phyloP scores from a whole-genome alignment of 2,329 filamentous ascomycete genomes.

The Beauveria brongniartii region DNA sequence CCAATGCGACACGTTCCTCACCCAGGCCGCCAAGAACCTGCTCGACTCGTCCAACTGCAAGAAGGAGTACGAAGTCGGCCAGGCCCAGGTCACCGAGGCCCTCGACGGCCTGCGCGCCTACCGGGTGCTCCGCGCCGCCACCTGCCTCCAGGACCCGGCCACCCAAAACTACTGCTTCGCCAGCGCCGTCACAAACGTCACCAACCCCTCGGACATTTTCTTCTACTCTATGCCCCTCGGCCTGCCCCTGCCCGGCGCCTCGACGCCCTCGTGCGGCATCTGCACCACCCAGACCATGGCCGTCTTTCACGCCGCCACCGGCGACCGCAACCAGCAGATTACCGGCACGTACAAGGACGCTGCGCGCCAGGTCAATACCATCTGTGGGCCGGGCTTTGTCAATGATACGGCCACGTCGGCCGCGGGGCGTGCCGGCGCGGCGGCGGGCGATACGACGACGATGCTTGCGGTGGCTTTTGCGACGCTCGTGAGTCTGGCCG shows the following conservation, averaged over 20 bases:
- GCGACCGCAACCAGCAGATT: slow-evolving; percentile 58
- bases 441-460: not conserved
- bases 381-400: slow-evolving; percentile 50
- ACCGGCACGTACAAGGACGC: slow-evolving; percentile 61
- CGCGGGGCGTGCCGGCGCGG: not conserved
- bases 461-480: slow-evolving; percentile 3
- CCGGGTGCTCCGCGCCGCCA: slow-evolving; percentile 67
- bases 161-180: slow-evolving; percentile 72
- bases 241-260: slow-evolving; percentile 54
- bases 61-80: slow-evolving; percentile 57
- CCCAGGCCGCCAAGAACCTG: slow-evolving; percentile 56
- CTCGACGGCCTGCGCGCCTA: slow-evolving; percentile 73
- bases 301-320: slow-evolving; percentile 63
- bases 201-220: slow-evolving; percentile 63
- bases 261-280: slow-evolving; percentile 63
- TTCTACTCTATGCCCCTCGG: slow-evolving; percentile 84
- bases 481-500: not conserved
- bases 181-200: slow-evolving; percentile 70
- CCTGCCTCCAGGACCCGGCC: slow-evolving; percentile 63
- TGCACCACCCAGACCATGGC: slow-evolving; percentile 78
- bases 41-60: slow-evolving; percentile 58
- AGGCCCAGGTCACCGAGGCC: slow-evolving; percentile 64
- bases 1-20: slow-evolving; percentile 59
- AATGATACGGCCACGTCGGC: slow-evolving; percentile 34
- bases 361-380: slow-evolving; percentile 63